phyloP scores from a whole-genome alignment of 2,329 filamentous ascomycete species.

The Fusarium scirpi region DNA sequence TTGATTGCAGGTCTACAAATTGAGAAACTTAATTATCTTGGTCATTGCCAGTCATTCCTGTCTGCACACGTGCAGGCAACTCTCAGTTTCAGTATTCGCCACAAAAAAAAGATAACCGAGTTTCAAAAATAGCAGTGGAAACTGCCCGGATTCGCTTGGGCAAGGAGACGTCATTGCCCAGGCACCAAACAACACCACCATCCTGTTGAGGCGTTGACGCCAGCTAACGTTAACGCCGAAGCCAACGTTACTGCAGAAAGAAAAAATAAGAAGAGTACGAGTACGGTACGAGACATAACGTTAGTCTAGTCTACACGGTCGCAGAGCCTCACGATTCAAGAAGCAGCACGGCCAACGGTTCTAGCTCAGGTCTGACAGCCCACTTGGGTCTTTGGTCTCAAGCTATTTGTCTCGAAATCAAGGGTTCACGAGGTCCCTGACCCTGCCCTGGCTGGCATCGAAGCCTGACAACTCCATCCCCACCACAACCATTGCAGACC shows the following conservation, averaged over 20 bases:
- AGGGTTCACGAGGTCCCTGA: constrained; percentile 37
- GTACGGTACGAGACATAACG: neutral
- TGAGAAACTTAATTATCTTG: constrained; percentile 1
- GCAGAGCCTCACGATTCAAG: constrained; percentile 46
- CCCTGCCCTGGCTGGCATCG: constrained; percentile 14
- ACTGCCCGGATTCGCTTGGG: constrained; percentile 1
- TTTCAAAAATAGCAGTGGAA: constrained; percentile 22
- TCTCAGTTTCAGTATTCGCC: constrained; percentile 25
- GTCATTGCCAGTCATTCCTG: constrained; percentile 11
- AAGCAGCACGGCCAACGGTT: constrained; percentile 21
- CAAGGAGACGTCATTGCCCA: constrained; percentile 43
- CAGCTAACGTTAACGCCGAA: constrained; percentile 6
- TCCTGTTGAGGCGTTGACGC: neutral
- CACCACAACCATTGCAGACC: constrained; percentile 11
- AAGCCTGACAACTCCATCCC: constrained; percentile 28
- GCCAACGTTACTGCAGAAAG: constrained; percentile 25
- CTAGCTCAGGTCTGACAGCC: constrained; percentile 29
- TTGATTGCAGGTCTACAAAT: constrained; percentile 2
- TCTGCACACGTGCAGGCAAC: constrained; percentile 1
- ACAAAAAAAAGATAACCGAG: constrained; percentile 35
- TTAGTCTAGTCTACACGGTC: constrained; percentile 19
- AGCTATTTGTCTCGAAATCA: constrained; percentile 25
- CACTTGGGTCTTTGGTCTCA: constrained; percentile 14
- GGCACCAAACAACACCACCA: constrained; percentile 19
- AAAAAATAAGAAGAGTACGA: neutral